Evolutionary conservation across 768 basidiomycete species (phyloP).

Genomic region (Pleurotus cornucopiae): DNA sequence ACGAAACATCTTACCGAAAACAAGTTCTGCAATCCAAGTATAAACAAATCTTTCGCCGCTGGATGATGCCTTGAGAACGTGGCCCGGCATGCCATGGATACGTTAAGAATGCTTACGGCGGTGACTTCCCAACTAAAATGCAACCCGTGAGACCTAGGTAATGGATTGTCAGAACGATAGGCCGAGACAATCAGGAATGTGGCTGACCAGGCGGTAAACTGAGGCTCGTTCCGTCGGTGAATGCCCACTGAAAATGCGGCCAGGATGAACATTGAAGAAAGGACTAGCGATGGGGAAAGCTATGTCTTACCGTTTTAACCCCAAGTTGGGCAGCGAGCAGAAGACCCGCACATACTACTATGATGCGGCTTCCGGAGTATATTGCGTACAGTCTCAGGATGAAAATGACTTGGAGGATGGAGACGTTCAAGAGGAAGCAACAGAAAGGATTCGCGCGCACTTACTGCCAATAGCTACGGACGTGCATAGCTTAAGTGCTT

Average conservation of each 20-base stretch:
- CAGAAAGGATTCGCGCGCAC: background rate
- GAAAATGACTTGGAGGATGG: conserved; percentile 19
- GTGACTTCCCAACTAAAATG: conserved; percentile 27
- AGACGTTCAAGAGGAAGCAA: background rate
- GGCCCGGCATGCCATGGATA: background rate
- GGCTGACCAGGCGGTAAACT: conserved; percentile 24
- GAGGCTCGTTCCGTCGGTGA: conserved; percentile 28
- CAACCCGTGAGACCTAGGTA: conserved; percentile 27
- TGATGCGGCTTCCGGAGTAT: conserved; percentile 17
- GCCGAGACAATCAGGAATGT: background rate
- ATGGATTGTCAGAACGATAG: background rate
- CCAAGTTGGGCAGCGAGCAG: conserved; percentile 22
- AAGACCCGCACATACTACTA: conserved; percentile 16
- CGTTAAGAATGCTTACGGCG: conserved; percentile 16
- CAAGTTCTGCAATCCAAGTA: conserved; percentile 33
- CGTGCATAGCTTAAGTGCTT: conserved; percentile 28
- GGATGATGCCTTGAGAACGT: background rate
- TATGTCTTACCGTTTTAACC: conserved; percentile 27
- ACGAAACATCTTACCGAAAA: conserved; percentile 21
- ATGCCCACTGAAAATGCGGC: conserved; percentile 25
- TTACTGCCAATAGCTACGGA: conserved; percentile 27
- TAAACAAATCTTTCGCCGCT: conserved; percentile 22
- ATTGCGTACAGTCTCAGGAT: conserved; percentile 26
- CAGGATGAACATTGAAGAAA: too few relatives aligned
- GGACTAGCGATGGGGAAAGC: too few relatives aligned